These are phyloP conservation scores for Leavenworthia alabamica DNA, from an alignment of 345 rosid genomes.

Conservation along the genomic window DNA sequence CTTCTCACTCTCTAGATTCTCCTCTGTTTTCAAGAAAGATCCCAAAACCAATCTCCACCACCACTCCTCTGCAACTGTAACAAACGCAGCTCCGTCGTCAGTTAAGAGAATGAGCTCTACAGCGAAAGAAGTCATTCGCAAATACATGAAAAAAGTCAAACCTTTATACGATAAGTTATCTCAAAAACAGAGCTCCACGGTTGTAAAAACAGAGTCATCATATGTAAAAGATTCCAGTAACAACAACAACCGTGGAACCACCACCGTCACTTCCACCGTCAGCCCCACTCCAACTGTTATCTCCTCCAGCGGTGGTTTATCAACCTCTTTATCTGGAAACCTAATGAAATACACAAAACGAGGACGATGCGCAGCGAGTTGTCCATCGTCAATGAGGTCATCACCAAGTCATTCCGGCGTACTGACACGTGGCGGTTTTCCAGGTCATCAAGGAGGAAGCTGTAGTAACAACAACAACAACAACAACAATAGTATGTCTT, in stretches of 20 bases:
- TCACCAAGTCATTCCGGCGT: conserved; percentile 92
- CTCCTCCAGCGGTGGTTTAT: conserved; percentile 29
- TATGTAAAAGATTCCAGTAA: conserved; percentile 14
- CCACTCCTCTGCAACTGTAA: conserved; percentile 20
- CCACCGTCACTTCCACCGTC: not conserved
- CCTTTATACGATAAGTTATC: conserved; percentile 86
- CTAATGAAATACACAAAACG: conserved; percentile 57
- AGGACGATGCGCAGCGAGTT: conserved; percentile 61
- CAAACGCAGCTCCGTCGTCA: conserved; percentile 41
- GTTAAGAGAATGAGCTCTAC: conserved; percentile 69
- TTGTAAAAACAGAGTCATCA: conserved; percentile 14
- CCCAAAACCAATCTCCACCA: conserved; percentile 17
- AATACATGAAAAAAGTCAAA: conserved; percentile 85
- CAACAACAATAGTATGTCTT: conserved; percentile 20
- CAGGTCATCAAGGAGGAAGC: conserved; percentile 12
- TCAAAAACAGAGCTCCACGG: conserved; percentile 40
- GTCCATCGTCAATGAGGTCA: conserved; percentile 84
- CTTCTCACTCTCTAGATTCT: conserved; percentile 70
- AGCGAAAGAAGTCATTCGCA: conserved; percentile 74
- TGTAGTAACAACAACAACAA: conserved; percentile 26
- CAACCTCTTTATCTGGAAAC: conserved; percentile 85
- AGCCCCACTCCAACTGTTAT: not conserved
- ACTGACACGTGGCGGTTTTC: conserved; percentile 39
- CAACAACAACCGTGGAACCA: not conserved
- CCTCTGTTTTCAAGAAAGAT: conserved; percentile 84